Conservation (phyloP, 306 rosid species). For the Hippophae rhamnoides region DNA sequence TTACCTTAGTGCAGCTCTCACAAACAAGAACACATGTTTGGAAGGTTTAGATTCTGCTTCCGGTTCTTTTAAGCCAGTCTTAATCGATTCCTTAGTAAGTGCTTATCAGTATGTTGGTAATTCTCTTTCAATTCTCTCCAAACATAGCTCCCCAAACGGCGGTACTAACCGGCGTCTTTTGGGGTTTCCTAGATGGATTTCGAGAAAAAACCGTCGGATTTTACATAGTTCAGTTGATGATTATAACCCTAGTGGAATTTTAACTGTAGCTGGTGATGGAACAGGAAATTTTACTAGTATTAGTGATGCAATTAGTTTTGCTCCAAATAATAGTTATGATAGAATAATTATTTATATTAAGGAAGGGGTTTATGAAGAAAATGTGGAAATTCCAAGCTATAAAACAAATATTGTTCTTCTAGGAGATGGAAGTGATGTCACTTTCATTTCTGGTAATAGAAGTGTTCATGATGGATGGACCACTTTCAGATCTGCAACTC, state of each 20-base stretch:
- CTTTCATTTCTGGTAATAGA: conserved; percentile 50
- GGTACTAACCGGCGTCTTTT: conserved; percentile 35
- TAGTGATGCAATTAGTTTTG: conserved; percentile 48
- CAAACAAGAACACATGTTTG: conserved; percentile 78
- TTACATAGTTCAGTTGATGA: conserved; percentile 30
- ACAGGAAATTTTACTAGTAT: conserved; percentile 59
- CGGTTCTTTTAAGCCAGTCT: conserved; percentile 48
- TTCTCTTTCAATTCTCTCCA: conserved; percentile 51
- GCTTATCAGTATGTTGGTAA: conserved; percentile 58
- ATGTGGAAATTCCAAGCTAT: conserved; percentile 58
- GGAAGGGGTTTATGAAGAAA: conserved; percentile 53
- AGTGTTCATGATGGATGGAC: conserved; percentile 55
- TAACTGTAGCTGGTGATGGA: conserved; percentile 66
- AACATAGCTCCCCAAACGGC: conserved; percentile 19
- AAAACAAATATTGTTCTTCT: conserved; percentile 60
- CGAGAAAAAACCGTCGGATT: conserved; percentile 19
- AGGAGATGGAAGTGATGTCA: conserved; percentile 67
- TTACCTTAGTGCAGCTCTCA: conserved; percentile 72
- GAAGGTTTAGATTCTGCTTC: conserved; percentile 69
- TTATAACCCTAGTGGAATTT: conserved; percentile 27
- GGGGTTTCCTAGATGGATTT: conserved; percentile 34
- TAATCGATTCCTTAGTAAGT: conserved; percentile 32
- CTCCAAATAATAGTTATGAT: conserved; percentile 53
- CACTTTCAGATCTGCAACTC: conserved; percentile 72
- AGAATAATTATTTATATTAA: conserved; percentile 53